phyloP scores from a whole-genome alignment of 148 eudicot species.

The Agrostemma githago region DNA sequence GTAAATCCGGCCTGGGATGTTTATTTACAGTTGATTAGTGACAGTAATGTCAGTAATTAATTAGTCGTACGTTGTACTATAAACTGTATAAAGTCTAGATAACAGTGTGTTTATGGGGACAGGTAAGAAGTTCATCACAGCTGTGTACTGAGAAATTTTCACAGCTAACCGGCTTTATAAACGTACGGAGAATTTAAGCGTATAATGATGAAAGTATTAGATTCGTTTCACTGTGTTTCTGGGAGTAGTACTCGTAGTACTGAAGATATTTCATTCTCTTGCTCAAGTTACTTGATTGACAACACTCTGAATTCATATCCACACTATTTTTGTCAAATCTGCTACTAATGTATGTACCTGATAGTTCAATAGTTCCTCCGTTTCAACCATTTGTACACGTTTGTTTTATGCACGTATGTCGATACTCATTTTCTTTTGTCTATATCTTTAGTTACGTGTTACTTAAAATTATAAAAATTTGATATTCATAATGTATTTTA shows the following conservation, averaged over 20 bases:
- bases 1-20: neutral
- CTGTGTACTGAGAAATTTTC: neutral
- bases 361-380: too few species aligned
- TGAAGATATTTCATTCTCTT: neutral
- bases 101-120: neutral
- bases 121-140: neutral
- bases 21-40: neutral
- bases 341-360: too few species aligned
- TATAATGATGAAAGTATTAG: neutral
- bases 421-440: too few species aligned
- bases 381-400: too few species aligned
- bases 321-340: too few species aligned
- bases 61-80: neutral
- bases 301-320: too few species aligned
- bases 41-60: neutral
- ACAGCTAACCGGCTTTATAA: neutral
- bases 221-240: neutral
- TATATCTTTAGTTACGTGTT: too few species aligned
- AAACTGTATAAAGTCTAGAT: neutral
- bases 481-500: too few species aligned
- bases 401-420: too few species aligned
- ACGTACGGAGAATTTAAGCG: neutral
- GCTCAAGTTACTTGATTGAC: neutral
- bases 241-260: neutral
- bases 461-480: too few species aligned